Evolutionary conservation across 2,329 filamentous ascomycete species (phyloP).

Genomic region (Cladosporium austrohemisphaericum): DNA sequence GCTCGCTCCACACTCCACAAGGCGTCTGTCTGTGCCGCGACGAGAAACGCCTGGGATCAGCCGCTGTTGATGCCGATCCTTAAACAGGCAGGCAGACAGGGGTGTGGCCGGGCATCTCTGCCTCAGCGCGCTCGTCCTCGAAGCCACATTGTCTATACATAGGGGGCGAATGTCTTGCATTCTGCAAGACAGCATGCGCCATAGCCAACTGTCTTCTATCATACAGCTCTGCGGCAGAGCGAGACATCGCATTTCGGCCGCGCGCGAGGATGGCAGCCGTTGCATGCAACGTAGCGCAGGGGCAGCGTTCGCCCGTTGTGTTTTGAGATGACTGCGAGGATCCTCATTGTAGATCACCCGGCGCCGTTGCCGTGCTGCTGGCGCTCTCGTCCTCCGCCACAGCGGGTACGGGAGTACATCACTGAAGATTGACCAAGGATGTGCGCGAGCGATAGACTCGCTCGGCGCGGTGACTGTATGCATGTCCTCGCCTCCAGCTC

Average conservation of each 20-base stretch:
- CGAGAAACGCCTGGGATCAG: conserved; percentile 1
- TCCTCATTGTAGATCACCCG: conserved; percentile 31
- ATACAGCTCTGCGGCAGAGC: conserved; percentile 3
- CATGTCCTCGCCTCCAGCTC: conserved; percentile 1
- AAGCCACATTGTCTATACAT: background rate
- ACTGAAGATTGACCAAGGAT: conserved; percentile 7
- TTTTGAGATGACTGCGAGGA: conserved; percentile 25
- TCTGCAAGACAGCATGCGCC: conserved; percentile 16
- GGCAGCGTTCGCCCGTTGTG: conserved; percentile 14
- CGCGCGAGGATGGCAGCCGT: conserved; percentile 2
- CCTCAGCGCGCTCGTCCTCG: background rate
- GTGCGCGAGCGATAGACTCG: background rate
- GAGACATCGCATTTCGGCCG: conserved; percentile 8
- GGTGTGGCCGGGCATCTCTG: conserved; percentile 3
- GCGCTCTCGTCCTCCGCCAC: conserved; percentile 4
- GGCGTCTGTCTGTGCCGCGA: conserved; percentile 9
- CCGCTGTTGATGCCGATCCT: conserved; percentile 10
- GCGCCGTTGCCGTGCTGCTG: conserved; percentile 19
- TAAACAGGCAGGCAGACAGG: conserved; percentile 6
- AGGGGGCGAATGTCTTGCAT: conserved; percentile 14
- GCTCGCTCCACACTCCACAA: conserved; percentile 10
- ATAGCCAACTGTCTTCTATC: conserved; percentile 11
- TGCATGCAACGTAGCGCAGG: conserved; percentile 11
- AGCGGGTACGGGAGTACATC: background rate
- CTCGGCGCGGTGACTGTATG: conserved; percentile 8